Conservation (phyloP, 2,329 filamentous ascomycete genomes). For the Stachybotrys chartarum region DNA sequence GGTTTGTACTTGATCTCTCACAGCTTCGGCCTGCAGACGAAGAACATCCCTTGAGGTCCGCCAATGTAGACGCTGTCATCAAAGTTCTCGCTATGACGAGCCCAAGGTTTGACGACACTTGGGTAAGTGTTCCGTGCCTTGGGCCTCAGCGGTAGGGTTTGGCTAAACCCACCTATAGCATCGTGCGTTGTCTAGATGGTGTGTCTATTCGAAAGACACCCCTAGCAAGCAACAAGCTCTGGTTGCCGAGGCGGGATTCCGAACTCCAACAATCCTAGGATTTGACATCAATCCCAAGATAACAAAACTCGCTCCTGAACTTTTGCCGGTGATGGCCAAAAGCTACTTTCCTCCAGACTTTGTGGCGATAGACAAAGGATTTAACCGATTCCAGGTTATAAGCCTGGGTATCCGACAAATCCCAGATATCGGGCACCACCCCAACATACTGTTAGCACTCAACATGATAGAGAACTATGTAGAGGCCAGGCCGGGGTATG, state of each 20-base stretch:
- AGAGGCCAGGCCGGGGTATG: neutral
- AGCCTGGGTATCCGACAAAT: neutral
- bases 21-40: neutral
- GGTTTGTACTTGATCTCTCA: neutral
- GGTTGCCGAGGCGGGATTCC: neutral
- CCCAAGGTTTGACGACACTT: neutral
- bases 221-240: neutral
- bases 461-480: neutral
- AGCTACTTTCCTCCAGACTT: neutral
- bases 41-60: neutral
- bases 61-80: neutral
- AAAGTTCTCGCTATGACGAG: neutral
- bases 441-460: neutral
- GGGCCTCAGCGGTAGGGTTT: neutral
- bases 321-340: neutral
- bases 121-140: neutral
- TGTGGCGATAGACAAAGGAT: neutral
- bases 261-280: neutral
- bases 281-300: neutral
- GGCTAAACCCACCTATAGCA: neutral
- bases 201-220: neutral
- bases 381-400: neutral
- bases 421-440: neutral
- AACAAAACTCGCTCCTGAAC: neutral
- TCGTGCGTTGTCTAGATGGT: neutral